These are phyloP conservation scores for Coemansia aciculifera DNA, from an alignment of 192 early-diverging fungal genomes.

Conservation along the genomic window DNA sequence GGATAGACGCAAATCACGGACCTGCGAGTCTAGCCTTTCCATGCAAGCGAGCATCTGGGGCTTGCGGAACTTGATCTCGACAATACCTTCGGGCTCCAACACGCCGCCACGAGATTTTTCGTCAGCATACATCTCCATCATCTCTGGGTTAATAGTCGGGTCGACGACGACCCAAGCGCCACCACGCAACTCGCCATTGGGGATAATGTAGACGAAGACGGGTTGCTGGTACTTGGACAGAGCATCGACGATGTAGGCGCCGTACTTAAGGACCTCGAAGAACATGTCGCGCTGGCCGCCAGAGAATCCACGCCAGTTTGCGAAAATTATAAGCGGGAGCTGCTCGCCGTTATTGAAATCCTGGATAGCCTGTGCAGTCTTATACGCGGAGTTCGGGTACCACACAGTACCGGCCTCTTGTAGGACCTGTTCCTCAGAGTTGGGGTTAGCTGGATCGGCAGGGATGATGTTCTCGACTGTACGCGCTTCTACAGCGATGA, in stretches of 20 bases:
- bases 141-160: constrained; percentile 91
- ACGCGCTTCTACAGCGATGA: constrained; percentile 95
- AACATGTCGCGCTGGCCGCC: constrained; percentile 99
- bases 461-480: constrained; percentile 88
- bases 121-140: constrained; percentile 99
- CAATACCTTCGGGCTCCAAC: constrained; percentile 94
- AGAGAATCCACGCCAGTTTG: constrained; percentile 99
- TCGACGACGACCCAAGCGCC: constrained; percentile 99
- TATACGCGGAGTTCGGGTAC: constrained; percentile 99
- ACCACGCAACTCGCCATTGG: constrained; percentile 94
- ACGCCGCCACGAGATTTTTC: constrained; percentile 89
- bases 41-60: constrained; percentile 89
- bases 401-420: constrained; percentile 95
- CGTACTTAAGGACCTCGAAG: constrained; percentile 97
- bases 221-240: constrained; percentile 95
- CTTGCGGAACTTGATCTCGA: constrained; percentile 97
- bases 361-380: constrained; percentile 98
- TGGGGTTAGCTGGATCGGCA: constrained; percentile 91
- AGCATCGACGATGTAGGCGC: constrained; percentile 96
- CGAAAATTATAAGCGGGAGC: constrained; percentile 97
- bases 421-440: constrained; percentile 85
- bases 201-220: constrained; percentile 94
- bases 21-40: constrained; percentile 85
- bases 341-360: constrained; percentile 99
- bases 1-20: constrained; percentile 69